phyloP scores from a whole-genome alignment of 2,329 filamentous ascomycete species.

The Phoma sp. region DNA sequence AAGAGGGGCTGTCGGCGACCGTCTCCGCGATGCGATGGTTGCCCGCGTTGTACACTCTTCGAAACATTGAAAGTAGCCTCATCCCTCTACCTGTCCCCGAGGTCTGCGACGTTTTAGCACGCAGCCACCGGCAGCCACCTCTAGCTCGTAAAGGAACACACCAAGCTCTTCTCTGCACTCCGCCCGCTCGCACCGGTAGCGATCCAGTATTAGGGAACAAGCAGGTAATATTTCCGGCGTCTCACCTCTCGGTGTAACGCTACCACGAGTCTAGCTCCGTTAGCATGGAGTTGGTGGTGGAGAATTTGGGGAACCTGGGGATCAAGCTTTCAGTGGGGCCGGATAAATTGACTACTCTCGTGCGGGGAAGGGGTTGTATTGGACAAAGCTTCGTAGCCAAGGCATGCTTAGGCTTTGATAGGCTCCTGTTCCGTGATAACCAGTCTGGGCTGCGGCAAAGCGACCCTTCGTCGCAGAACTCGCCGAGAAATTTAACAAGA shows the following conservation, averaged over 20 bases:
- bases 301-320: conserved; percentile 25
- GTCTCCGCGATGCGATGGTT: too few relatives aligned
- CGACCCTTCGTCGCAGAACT: conserved; percentile 16
- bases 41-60: too few relatives aligned
- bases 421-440: conserved; percentile 16
- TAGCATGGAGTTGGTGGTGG: conserved; percentile 17
- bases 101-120: not conserved
- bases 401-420: conserved; percentile 25
- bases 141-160: not conserved
- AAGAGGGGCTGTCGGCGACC: too few relatives aligned
- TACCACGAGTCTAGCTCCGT: conserved; percentile 17
- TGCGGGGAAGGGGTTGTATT: conserved; percentile 22
- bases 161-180: not conserved
- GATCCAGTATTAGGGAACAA: not conserved
- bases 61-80: too few relatives aligned
- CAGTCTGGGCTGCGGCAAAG: conserved; percentile 7
- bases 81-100: not conserved
- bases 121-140: conserved; percentile 1
- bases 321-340: conserved; percentile 20
- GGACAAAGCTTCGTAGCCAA: conserved; percentile 23
- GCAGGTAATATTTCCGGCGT: conserved; percentile 2
- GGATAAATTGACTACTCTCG: conserved; percentile 24
- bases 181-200: not conserved
- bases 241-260: conserved; percentile 21
- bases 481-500: conserved; percentile 13